These are phyloP conservation scores for Blastocrithidia nonstop DNA, from an alignment of 208 protist genomes.

Conservation along the genomic window DNA sequence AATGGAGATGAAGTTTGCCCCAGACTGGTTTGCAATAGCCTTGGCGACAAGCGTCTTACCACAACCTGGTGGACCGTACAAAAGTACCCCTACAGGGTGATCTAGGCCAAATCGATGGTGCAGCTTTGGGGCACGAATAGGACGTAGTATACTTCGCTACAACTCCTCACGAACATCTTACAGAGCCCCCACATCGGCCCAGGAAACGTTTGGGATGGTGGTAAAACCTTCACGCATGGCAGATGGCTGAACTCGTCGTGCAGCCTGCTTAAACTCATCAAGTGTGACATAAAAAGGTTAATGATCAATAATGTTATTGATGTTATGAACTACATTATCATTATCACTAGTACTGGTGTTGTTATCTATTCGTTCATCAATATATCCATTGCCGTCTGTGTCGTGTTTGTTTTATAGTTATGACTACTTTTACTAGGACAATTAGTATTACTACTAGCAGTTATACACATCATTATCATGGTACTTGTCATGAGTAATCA, in stretches of 20 bases:
- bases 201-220: slow-evolving; percentile 94
- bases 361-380: background rate
- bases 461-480: background rate
- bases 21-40: slow-evolving; percentile 89
- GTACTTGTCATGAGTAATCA: background rate
- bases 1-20: slow-evolving; percentile 98
- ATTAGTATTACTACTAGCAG: background rate
- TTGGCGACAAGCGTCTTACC: slow-evolving; percentile 95
- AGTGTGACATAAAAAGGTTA: slow-evolving; percentile 62
- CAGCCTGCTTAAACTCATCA: slow-evolving; percentile 77
- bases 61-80: slow-evolving; percentile 98
- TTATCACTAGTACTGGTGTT: background rate
- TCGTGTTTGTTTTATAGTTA: background rate
- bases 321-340: background rate
- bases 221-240: slow-evolving; percentile 94
- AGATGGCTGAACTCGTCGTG: slow-evolving; percentile 94
- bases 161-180: slow-evolving; percentile 90
- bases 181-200: slow-evolving; percentile 95
- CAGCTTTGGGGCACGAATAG: slow-evolving; percentile 82
- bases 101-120: slow-evolving; percentile 85
- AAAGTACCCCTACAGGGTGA: slow-evolving; percentile 89
- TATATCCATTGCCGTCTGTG: background rate
- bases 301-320: slow-evolving; percentile 24
- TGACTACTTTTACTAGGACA: background rate
- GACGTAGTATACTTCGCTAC: slow-evolving; percentile 80